These are phyloP conservation scores for Pezicula neosporulosa DNA, from an alignment of 2,329 filamentous ascomycete genomes.

Conservation along the genomic window DNA sequence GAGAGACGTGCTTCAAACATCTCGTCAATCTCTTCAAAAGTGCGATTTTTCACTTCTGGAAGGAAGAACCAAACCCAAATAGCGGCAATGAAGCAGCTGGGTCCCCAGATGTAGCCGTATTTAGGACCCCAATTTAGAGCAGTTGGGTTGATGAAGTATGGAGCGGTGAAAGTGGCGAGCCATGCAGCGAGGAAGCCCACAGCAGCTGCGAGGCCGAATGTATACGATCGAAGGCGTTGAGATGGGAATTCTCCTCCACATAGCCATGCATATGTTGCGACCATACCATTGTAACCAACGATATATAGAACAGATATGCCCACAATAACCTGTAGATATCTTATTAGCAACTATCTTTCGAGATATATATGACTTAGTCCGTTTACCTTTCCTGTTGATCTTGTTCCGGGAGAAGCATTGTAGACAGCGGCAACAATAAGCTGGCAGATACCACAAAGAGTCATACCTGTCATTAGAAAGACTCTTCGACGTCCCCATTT, in stretches of 20 bases:
- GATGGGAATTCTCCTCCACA: constrained; percentile 54
- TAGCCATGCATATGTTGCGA: constrained; percentile 52
- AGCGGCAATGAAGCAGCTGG: constrained; percentile 33
- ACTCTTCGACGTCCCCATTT: constrained; percentile 48
- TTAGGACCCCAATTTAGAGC: constrained; percentile 53
- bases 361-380: no score
- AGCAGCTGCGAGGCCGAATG: constrained; percentile 51
- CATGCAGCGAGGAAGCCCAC: constrained; percentile 51
- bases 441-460: constrained; percentile 49
- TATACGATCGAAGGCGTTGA: constrained; percentile 52
- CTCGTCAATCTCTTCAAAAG: neutral
- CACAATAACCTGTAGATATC: constrained; percentile 38
- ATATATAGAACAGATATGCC: constrained; percentile 36
- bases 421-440: constrained; percentile 51
- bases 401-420: constrained; percentile 35
- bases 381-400: constrained; percentile 32
- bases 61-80: constrained; percentile 41
- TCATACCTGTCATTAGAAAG: constrained; percentile 48
- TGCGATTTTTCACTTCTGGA: no score
- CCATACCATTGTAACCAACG: constrained; percentile 19
- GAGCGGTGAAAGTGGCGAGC: constrained; percentile 50
- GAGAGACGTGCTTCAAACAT: constrained; percentile 34
- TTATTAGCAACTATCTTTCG: neutral
- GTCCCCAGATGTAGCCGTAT: constrained; percentile 54
- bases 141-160: constrained; percentile 55